Evolutionary conservation across 2,329 filamentous ascomycete species (phyloP), one percentile per base, ranked within the genome.

Genomic region (Sarocladium oryzae): DNA sequence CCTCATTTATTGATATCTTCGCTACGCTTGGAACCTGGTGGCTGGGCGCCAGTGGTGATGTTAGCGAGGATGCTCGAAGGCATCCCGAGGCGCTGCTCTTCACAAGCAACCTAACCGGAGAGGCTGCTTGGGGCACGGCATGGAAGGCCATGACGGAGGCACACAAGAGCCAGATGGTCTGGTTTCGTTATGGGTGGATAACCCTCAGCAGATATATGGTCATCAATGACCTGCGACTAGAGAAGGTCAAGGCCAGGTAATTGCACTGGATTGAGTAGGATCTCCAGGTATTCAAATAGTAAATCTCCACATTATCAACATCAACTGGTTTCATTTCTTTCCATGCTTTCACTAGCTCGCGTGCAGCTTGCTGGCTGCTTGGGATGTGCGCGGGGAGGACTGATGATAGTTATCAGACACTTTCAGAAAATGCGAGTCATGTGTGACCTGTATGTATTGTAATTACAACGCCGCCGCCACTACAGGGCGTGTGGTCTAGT

Each of bases 141-240:
- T 86, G 91, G 72, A 77, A 73, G 51, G 91, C 93, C 28, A 99
- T 99, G 93, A 90, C 88, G 2, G 77, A 79, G 51, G 92, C 88
- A 24, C 93, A 99, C 72, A 76, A 83, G 70, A 96, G 90, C 67
- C 93, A 99, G 77, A 99, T 99, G 93, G 82, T 88, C 33, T 99
- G 93, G 93, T 99, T 97, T 65, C 82, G 93, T 7, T 97, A 90
- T 80, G 89, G 90, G 2, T 99, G 91, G 90, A 96, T 99, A 63
- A 78, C 81, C 0, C 66, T 96, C 52, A 93, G 90, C 61, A 77
- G 93, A 54, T 99, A 97, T 70, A 97, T 99, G 93, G 79, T 90
- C 52, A 79, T 97, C 28, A 99, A 99, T 68, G 91, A 97, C 66
- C 65, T 99, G 68, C 78, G 75, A 62, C 65, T 80, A 28, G 77